These are phyloP conservation scores for Ophiostoma pallidulum DNA, from an alignment of 2,329 filamentous ascomycete species.

Conservation along the genomic window DNA sequence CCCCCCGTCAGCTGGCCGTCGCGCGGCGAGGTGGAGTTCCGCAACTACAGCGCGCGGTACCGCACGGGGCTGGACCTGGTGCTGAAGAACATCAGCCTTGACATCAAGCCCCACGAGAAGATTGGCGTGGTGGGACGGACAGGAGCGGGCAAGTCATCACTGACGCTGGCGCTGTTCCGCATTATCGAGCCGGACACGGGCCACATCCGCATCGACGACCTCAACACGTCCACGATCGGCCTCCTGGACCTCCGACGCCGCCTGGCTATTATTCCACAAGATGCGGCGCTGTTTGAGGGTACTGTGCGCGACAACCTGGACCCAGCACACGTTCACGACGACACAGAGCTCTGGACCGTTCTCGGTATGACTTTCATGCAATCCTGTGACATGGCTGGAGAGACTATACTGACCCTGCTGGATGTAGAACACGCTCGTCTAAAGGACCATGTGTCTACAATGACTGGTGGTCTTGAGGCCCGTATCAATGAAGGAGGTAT, in stretches of 20 bases:
- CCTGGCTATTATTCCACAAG: conserved; percentile 94
- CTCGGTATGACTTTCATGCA: conserved; percentile 51
- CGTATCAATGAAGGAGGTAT: conserved; percentile 87
- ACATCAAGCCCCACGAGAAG: conserved; percentile 95
- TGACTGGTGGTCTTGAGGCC: conserved; percentile 86
- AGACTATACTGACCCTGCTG: neutral
- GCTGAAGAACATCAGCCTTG: conserved; percentile 81
- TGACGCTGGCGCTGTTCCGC: conserved; percentile 87
- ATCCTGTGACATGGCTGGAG: too few species aligned
- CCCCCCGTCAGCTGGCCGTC: conserved; percentile 88
- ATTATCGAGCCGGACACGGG: conserved; percentile 84
- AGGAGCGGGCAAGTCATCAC: conserved; percentile 88
- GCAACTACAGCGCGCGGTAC: conserved; percentile 91
- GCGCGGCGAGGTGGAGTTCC: conserved; percentile 78
- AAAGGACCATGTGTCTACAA: conserved; percentile 76
- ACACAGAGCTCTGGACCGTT: conserved; percentile 94
- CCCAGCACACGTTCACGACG: conserved; percentile 87
- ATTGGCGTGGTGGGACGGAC: conserved; percentile 95
- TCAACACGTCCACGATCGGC: conserved; percentile 86
- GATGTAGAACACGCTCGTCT: conserved; percentile 75
- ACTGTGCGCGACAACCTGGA: conserved; percentile 86
- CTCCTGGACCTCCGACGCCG: conserved; percentile 79
- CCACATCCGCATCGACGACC: conserved; percentile 75
- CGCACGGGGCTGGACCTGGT: conserved; percentile 83
- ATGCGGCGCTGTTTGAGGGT: conserved; percentile 75